phyloP scores from a whole-genome alignment of 2,329 filamentous ascomycete genomes.

The Westerdykella sp. region DNA sequence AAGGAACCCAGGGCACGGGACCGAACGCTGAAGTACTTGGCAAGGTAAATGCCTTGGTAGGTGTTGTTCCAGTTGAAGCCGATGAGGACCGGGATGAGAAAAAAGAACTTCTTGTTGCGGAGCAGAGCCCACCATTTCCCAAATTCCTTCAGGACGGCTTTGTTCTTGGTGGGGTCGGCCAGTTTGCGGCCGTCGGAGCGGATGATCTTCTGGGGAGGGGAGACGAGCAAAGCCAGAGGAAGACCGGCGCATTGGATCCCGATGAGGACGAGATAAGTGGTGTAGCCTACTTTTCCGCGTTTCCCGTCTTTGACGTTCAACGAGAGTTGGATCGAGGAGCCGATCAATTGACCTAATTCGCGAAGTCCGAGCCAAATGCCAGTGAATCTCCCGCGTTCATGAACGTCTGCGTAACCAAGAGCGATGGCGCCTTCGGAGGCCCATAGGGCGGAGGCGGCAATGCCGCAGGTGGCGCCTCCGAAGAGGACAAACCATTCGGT shows the following conservation, averaged over 20 bases:
- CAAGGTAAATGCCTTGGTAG: constrained; percentile 49
- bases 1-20: constrained; percentile 44
- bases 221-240: constrained; percentile 42
- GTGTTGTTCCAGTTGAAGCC: constrained; percentile 49
- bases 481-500: constrained; percentile 33
- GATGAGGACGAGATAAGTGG: constrained; percentile 38
- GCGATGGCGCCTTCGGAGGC: constrained; percentile 39
- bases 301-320: constrained; percentile 43
- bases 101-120: constrained; percentile 42
- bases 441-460: constrained; percentile 38
- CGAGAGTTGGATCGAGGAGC: constrained; percentile 47
- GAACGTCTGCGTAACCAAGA: constrained; percentile 43
- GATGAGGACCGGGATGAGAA: constrained; percentile 46
- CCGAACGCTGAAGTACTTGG: constrained; percentile 49
- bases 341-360: constrained; percentile 50
- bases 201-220: constrained; percentile 43
- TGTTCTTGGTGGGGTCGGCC: constrained; percentile 33
- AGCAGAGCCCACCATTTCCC: constrained; percentile 37
- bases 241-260: constrained; percentile 44
- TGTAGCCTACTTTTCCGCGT: constrained; percentile 44
- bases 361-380: constrained; percentile 51
- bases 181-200: constrained; percentile 36
- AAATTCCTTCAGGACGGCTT: constrained; percentile 35
- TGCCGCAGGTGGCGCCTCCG: constrained; percentile 28
- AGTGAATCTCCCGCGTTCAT: constrained; percentile 43